These are phyloP conservation scores for Colletotrichum gigasporum DNA, from an alignment of 2,329 filamentous ascomycete species.

Conservation along the genomic window DNA sequence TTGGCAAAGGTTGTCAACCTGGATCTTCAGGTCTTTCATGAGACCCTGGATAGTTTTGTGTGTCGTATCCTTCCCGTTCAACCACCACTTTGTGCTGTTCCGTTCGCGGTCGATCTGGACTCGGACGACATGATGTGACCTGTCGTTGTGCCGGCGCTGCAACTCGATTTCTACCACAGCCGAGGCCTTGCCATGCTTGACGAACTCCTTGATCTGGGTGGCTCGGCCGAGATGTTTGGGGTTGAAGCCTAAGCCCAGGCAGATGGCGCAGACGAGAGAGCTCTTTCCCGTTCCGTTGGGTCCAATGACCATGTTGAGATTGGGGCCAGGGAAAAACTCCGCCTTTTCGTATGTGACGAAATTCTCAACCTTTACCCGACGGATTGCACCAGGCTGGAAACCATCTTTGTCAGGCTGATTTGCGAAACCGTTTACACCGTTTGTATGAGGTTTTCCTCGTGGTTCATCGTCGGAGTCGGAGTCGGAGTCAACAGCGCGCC, in stretches of 20 bases:
- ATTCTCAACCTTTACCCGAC: slow-evolving; percentile 84
- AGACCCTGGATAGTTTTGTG: slow-evolving; percentile 74
- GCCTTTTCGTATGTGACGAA: slow-evolving; percentile 96
- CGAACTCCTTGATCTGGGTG: slow-evolving; percentile 86
- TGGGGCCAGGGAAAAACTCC: slow-evolving; percentile 90
- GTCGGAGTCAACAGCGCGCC: slow-evolving; percentile 29
- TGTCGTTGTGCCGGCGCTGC: slow-evolving; percentile 67
- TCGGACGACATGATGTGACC: slow-evolving; percentile 76
- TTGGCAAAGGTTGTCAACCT: slow-evolving; percentile 97
- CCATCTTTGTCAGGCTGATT: slow-evolving; percentile 37
- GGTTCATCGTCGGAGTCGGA: slow-evolving; percentile 32
- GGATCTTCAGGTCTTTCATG: slow-evolving; percentile 80
- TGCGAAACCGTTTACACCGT: slow-evolving; percentile 24
- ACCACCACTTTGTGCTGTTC: slow-evolving; percentile 80
- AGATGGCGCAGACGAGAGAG: slow-evolving; percentile 96
- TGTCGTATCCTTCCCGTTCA: slow-evolving; percentile 73
- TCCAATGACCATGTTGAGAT: slow-evolving; percentile 97
- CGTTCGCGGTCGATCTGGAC: slow-evolving; percentile 84
- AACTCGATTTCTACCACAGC: slow-evolving; percentile 93
- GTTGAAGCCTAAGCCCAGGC: slow-evolving; percentile 86
- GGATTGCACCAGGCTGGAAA: slow-evolving; percentile 83
- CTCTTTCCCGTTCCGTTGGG: slow-evolving; percentile 99
- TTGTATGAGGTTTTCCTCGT: slow-evolving; percentile 20
- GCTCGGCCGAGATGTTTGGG: slow-evolving; percentile 86
- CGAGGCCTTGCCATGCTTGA: slow-evolving; percentile 84